Percentiles rank a stretch among this genome's conserved stretches.
These are phyloP conservation scores for Globisporangium okanoganense DNA, from an alignment of 352 stramenopile genomes.

Conservation along the genomic window DNA sequence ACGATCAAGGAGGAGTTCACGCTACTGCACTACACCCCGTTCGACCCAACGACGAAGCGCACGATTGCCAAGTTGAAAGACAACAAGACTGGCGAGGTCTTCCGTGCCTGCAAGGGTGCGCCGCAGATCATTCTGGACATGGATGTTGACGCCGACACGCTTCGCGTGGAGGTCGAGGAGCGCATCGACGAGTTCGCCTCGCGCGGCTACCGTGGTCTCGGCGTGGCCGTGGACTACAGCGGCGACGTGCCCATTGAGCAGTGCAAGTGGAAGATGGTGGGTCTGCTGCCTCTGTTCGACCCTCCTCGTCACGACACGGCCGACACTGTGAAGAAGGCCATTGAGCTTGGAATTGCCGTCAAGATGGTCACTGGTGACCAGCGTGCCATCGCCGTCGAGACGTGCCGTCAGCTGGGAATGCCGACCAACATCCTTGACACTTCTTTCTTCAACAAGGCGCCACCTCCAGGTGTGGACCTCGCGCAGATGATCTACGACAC, in stretches of 20 bases:
- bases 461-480: conserved; percentile 53
- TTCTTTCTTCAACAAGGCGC: conserved; percentile 74
- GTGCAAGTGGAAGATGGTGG: conserved; percentile 90
- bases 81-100: conserved; percentile 76
- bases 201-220: conserved; percentile 64
- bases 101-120: conserved; percentile 91
- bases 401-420: conserved; percentile 87
- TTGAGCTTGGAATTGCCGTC: conserved; percentile 89
- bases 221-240: conserved; percentile 52
- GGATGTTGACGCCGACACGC: conserved; percentile 47
- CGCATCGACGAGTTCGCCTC: conserved; percentile 81
- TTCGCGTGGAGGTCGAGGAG: conserved; percentile 65
- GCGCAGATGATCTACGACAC: conserved; percentile 88
- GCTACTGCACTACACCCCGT: conserved; percentile 76
- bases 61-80: conserved; percentile 89
- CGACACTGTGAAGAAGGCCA: conserved; percentile 88
- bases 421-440: conserved; percentile 82
- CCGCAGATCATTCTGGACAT: conserved; percentile 90
- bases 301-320: conserved; percentile 91
- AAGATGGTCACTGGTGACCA: conserved; percentile 97
- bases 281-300: conserved; percentile 92
- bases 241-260: conserved; percentile 68
- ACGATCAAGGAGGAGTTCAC: conserved; percentile 78
- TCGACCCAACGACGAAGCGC: conserved; percentile 86
- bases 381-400: conserved; percentile 91